Percentiles rank a stretch among this genome's conserved stretches.
phyloP scores from a whole-genome alignment of 441 rosid species.

The Capsella rubella region DNA sequence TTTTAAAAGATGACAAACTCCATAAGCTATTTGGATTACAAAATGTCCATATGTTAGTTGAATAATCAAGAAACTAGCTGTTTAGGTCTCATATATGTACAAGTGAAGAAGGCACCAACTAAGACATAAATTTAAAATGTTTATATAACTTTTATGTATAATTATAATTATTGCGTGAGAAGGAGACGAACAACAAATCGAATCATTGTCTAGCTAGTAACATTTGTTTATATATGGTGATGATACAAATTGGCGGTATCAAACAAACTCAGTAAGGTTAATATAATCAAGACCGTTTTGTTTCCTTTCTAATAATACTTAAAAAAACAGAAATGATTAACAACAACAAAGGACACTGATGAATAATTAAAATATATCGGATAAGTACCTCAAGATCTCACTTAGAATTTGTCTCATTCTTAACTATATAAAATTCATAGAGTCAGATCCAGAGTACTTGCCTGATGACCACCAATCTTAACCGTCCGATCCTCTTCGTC shows the following conservation, averaged over 20 bases:
- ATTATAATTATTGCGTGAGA: background rate
- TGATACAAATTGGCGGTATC: conserved; percentile 43
- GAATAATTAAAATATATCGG: conserved; percentile 37
- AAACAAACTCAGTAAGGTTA: conserved; percentile 41
- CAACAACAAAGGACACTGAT: conserved; percentile 33
- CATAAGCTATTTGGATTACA: background rate
- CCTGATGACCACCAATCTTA: conserved; percentile 53
- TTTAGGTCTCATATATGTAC: background rate
- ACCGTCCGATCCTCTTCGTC: conserved; percentile 41
- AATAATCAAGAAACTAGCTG: background rate
- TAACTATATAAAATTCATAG: conserved; percentile 60
- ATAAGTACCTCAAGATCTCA: conserved; percentile 96
- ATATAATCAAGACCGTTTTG: conserved; percentile 41
- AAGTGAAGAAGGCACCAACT: background rate
- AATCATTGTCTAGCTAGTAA: conserved; percentile 32
- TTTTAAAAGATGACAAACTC: background rate
- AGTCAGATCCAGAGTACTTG: conserved; percentile 97
- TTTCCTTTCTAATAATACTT: conserved; percentile 37
- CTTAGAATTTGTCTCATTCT: conserved; percentile 65
- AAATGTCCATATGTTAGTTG: background rate
- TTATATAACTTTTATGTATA: background rate
- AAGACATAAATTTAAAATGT: background rate
- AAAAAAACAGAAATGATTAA: conserved; percentile 20
- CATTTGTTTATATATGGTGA: conserved; percentile 31
- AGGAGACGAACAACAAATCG: conserved; percentile 22